Evolutionary conservation across 2,329 filamentous ascomycete species (phyloP).

Genomic region (Fusarium chuoi): DNA sequence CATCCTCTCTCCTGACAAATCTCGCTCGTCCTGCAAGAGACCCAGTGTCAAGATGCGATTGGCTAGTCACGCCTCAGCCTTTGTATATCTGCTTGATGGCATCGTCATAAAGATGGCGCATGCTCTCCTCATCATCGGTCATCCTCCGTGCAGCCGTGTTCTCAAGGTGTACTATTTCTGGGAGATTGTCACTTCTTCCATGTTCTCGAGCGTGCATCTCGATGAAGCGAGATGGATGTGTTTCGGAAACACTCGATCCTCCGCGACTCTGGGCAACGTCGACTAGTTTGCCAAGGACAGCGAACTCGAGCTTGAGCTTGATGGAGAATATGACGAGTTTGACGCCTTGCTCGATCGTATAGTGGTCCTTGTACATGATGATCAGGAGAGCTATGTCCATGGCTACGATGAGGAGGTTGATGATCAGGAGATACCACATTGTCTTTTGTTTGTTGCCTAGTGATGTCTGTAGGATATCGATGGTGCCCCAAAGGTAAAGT

Average conservation of each 20-base stretch:
- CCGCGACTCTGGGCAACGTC: constrained; percentile 45
- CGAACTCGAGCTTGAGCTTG: constrained; percentile 52
- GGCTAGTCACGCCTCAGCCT: not conserved
- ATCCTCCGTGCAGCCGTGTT: not conserved
- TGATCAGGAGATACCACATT: constrained; percentile 25
- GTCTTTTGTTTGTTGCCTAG: constrained; percentile 16
- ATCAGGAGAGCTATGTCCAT: constrained; percentile 31
- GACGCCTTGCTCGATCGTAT: constrained; percentile 13
- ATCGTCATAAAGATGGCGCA: constrained; percentile 7
- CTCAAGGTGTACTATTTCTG: constrained; percentile 2
- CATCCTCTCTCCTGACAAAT: not conserved
- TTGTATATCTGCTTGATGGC: constrained; percentile 25
- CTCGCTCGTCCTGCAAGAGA: not conserved
- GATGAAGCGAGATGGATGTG: not conserved
- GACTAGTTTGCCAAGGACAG: constrained; percentile 49
- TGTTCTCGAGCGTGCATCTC: not conserved
- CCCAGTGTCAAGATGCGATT: not conserved
- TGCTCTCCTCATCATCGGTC: constrained; percentile 1
- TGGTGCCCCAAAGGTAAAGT: constrained; percentile 6
- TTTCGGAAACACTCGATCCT: constrained; percentile 3
- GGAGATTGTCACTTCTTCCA: not conserved
- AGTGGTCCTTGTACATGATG: constrained; percentile 18
- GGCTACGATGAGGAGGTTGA: constrained; percentile 26
- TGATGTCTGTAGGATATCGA: constrained; percentile 20
- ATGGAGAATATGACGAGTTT: constrained; percentile 25